Conservation (phyloP, 768 basidiomycete species). For the Rhodosporidiobolus odoratus region DNA sequence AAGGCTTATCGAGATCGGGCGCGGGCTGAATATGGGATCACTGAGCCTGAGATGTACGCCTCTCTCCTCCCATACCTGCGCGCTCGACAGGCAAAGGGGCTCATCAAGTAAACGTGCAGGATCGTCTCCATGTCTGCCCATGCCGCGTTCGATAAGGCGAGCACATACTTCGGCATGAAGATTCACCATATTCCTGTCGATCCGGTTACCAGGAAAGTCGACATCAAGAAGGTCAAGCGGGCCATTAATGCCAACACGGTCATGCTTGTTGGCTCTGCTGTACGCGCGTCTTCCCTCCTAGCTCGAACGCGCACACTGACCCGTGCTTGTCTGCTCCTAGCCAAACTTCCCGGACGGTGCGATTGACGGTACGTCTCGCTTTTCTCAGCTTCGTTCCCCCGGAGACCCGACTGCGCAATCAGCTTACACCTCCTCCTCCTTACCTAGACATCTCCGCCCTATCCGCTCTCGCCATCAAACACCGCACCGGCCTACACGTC, state of each 20-base stretch:
- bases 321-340: background rate
- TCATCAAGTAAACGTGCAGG: constrained; percentile 49
- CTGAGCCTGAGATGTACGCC: constrained; percentile 81
- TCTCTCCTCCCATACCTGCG: background rate
- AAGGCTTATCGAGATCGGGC: constrained; percentile 96
- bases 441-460: constrained; percentile 65
- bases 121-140: constrained; percentile 79
- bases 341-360: constrained; percentile 51
- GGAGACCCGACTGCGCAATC: background rate
- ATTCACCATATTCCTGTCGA: constrained; percentile 80
- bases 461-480: constrained; percentile 62
- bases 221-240: constrained; percentile 68
- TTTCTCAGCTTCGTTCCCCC: no score
- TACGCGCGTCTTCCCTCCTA: background rate
- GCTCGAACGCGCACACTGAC: background rate
- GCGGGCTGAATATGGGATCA: constrained; percentile 73
- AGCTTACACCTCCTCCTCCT: background rate
- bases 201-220: constrained; percentile 65
- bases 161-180: constrained; percentile 81
- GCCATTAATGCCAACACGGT: constrained; percentile 50
- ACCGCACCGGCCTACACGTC: constrained; percentile 73
- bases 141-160: constrained; percentile 88
- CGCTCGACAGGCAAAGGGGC: background rate
- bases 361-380: constrained; percentile 39
- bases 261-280: constrained; percentile 36